These are phyloP conservation scores for Leccinum uliginosum DNA, from an alignment of 768 basidiomycete species.

Conservation along the genomic window DNA sequence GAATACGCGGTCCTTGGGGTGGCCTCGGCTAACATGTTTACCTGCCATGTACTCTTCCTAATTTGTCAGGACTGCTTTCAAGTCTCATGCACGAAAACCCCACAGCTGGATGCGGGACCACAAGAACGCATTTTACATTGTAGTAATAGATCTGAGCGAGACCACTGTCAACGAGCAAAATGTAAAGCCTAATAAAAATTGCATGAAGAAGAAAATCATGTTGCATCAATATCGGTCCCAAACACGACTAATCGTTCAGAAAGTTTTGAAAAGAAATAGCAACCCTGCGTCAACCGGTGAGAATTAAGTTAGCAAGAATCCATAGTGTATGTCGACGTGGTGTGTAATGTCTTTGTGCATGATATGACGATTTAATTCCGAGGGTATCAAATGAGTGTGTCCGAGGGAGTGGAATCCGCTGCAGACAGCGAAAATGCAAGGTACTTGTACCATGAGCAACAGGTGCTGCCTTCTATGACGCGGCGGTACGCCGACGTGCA, in stretches of 20 bases:
- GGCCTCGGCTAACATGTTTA: constrained; percentile 48
- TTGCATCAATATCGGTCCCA: constrained; percentile 15
- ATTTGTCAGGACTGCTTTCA: neutral
- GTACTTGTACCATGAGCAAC: neutral
- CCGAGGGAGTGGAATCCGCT: constrained; percentile 16
- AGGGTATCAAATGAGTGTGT: constrained; percentile 27
- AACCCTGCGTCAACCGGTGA: neutral
- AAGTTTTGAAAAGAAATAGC: constrained; percentile 4
- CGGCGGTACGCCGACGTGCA: constrained; percentile 16
- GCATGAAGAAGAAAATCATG: constrained; percentile 9
- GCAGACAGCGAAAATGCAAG: constrained; percentile 10
- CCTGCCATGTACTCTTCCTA: neutral
- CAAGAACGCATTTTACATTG: constrained; percentile 27
- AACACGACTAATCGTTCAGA: constrained; percentile 18
- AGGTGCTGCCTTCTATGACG: constrained; percentile 16
- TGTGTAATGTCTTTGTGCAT: constrained; percentile 12
- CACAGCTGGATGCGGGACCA: neutral
- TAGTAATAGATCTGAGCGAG: constrained; percentile 19
- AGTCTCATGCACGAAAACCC: neutral
- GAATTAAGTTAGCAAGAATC: constrained; percentile 22
- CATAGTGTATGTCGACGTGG: constrained; percentile 16
- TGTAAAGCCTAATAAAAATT: constrained; percentile 8
- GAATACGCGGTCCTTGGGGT: constrained; percentile 90
- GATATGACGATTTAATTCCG: constrained; percentile 18
- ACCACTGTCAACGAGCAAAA: constrained; percentile 8